phyloP scores from a whole-genome alignment of 768 basidiomycete genomes.

The Cystobasidium tubakii region DNA sequence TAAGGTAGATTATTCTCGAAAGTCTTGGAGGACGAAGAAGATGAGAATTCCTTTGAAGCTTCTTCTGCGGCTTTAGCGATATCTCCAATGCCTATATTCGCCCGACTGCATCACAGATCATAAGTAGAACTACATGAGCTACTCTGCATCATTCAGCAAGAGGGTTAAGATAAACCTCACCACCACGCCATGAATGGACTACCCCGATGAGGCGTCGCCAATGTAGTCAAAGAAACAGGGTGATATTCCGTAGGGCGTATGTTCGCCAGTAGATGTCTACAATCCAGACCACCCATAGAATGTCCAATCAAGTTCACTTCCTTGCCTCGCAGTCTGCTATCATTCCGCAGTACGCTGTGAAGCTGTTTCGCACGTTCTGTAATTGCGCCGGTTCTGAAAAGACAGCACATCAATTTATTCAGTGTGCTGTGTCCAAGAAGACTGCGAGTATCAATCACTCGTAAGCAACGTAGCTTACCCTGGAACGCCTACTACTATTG shows the following conservation, averaged over 20 bases:
- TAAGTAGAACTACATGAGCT: slow-evolving; percentile 29
- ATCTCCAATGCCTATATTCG: slow-evolving; percentile 81
- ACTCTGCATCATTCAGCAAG: no score
- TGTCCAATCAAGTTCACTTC: slow-evolving; percentile 91
- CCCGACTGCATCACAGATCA: slow-evolving; percentile 45
- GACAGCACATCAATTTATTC: no score
- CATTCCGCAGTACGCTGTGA: slow-evolving; percentile 63
- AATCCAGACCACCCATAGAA: slow-evolving; percentile 73
- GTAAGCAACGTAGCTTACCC: slow-evolving; percentile 59
- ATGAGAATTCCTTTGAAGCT: slow-evolving; percentile 36
- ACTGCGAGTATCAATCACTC: not conserved
- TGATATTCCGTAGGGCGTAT: slow-evolving; percentile 73
- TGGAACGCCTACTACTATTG: slow-evolving; percentile 92
- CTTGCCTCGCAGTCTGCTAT: slow-evolving; percentile 58
- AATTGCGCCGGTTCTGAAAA: slow-evolving; percentile 78
- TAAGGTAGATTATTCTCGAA: slow-evolving; percentile 48
- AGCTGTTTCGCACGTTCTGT: slow-evolving; percentile 69
- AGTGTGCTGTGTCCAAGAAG: not conserved
- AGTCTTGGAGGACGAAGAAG: slow-evolving; percentile 38
- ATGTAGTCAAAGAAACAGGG: slow-evolving; percentile 77
- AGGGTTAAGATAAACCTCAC: slow-evolving; percentile 1
- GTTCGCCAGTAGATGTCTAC: slow-evolving; percentile 82
- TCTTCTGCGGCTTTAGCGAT: slow-evolving; percentile 46
- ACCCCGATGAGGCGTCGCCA: slow-evolving; percentile 90
- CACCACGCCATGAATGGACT: slow-evolving; percentile 99